Evolutionary conservation across 1,284 basidiomycete species (phyloP).

Genomic region (Phlebopus sp.): DNA sequence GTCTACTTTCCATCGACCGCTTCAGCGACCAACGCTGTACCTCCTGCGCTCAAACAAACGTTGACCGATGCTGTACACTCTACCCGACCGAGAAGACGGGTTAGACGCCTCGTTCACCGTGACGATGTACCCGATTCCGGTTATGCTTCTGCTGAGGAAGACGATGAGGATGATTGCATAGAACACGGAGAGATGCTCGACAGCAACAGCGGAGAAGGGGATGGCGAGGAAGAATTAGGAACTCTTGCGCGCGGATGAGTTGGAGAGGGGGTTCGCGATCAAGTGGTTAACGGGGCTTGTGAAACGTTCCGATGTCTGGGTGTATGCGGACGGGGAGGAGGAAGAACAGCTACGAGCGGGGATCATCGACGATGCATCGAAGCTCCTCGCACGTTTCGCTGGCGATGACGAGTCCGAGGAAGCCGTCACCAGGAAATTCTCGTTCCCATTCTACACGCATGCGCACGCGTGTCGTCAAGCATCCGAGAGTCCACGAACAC

Average conservation of each 20-base stretch:
- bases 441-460: conserved; percentile 38
- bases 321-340: conserved; percentile 24
- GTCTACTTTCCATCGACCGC: conserved; percentile 41
- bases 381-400: conserved; percentile 59
- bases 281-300: conserved; percentile 65
- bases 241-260: conserved; percentile 44
- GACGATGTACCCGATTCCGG: conserved; percentile 53
- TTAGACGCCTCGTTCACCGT: conserved; percentile 34
- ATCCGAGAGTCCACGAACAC: neutral
- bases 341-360: conserved; percentile 31
- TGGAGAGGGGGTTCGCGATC: conserved; percentile 54
- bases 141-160: conserved; percentile 62
- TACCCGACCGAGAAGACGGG: conserved; percentile 13
- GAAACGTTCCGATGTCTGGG: conserved; percentile 55
- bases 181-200: neutral
- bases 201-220: conserved; percentile 3
- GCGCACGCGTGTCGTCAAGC: neutral
- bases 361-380: conserved; percentile 42
- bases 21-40: conserved; percentile 12
- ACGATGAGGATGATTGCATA: conserved; percentile 31
- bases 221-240: conserved; percentile 30
- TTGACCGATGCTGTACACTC: conserved; percentile 11
- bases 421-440: conserved; percentile 51
- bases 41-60: conserved; percentile 14
- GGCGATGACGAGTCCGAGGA: conserved; percentile 37